These are phyloP conservation scores for Oryza australiensis DNA, from an alignment of 176 grass and related monocot species.

Conservation along the genomic window DNA sequence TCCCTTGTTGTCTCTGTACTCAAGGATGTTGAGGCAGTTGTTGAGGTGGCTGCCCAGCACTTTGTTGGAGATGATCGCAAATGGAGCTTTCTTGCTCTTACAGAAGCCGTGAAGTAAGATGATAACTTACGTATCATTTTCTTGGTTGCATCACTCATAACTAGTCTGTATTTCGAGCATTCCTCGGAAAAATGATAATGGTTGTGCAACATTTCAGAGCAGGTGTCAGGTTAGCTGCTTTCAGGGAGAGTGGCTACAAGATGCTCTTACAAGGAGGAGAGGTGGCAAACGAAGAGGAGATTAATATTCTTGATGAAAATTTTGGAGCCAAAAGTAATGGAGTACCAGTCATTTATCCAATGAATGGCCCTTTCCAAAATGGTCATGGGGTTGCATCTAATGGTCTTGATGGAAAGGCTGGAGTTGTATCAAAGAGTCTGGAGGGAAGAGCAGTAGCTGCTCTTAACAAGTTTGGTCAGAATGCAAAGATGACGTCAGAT, in stretches of 20 bases:
- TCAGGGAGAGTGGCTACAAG: slow-evolving; percentile 84
- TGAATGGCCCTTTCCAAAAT: slow-evolving; percentile 50
- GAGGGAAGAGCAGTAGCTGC: slow-evolving; percentile 90
- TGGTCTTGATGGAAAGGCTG: slow-evolving; percentile 48
- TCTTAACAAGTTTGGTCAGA: slow-evolving; percentile 89
- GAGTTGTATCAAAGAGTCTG: slow-evolving; percentile 58
- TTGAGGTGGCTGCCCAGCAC: slow-evolving; percentile 86
- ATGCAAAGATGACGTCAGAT: slow-evolving; percentile 66
- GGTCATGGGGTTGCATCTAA: slow-evolving; percentile 36
- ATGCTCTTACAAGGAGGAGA: slow-evolving; percentile 98
- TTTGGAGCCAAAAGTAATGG: slow-evolving; percentile 41
- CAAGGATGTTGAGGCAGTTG: slow-evolving; percentile 88
- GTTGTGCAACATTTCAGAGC: slow-evolving; percentile 47
- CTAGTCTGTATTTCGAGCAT: neutral
- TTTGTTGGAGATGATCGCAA: slow-evolving; percentile 84
- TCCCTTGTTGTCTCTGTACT: slow-evolving; percentile 76
- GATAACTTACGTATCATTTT: slow-evolving; percentile 18
- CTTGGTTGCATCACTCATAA: slow-evolving; percentile 30
- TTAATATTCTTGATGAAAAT: slow-evolving; percentile 41
- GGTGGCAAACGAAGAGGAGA: slow-evolving; percentile 57
- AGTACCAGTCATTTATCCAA: slow-evolving; percentile 31
- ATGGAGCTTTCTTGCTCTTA: slow-evolving; percentile 82
- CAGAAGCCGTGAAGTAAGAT: slow-evolving; percentile 87
- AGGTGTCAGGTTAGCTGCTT: slow-evolving; percentile 80
- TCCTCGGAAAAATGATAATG: slow-evolving; percentile 25